A percentile compares a stretch with the other conserved stretches of the same genome.
phyloP scores from a whole-genome alignment of 2,329 filamentous ascomycete species.

The Ophiocordyceps sinensis region DNA sequence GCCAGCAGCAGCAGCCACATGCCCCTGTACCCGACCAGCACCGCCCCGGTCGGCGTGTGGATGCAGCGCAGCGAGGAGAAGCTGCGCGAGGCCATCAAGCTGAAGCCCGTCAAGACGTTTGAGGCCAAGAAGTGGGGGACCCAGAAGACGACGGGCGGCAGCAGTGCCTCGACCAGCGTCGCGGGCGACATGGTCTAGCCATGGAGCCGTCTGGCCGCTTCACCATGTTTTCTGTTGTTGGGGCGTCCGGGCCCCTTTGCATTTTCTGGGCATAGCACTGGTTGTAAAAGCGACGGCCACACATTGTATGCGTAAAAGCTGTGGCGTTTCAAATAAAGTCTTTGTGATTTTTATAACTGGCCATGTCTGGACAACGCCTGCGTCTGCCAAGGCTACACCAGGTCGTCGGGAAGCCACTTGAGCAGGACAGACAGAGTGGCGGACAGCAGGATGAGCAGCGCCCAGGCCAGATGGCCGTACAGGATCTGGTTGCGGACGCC shows the following conservation, averaged over 20 bases:
- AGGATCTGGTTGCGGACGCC: conserved; percentile 48
- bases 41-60: conserved; percentile 21
- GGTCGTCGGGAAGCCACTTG: conserved; percentile 12
- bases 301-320: too few species aligned
- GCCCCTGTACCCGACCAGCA: conserved; percentile 41
- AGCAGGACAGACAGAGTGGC: conserved; percentile 11
- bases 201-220: too few species aligned
- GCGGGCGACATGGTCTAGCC: conserved; percentile 2
- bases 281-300: too few species aligned
- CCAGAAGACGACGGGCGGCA: conserved; percentile 1
- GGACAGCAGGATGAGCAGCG: conserved; percentile 17
- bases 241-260: too few species aligned
- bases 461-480: conserved; percentile 37
- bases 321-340: too few species aligned
- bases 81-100: conserved; percentile 23
- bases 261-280: too few species aligned
- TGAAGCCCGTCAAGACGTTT: conserved; percentile 22
- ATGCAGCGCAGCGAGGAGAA: conserved; percentile 25
- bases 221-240: too few species aligned
- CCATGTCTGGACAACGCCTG: too few species aligned
- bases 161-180: background rate
- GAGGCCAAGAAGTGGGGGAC: conserved; percentile 11
- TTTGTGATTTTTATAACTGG: too few species aligned
- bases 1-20: conserved; percentile 27
- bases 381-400: too few species aligned